phyloP scores from a whole-genome alignment of 202 grass and related monocot species.

The Carex arenaria region DNA sequence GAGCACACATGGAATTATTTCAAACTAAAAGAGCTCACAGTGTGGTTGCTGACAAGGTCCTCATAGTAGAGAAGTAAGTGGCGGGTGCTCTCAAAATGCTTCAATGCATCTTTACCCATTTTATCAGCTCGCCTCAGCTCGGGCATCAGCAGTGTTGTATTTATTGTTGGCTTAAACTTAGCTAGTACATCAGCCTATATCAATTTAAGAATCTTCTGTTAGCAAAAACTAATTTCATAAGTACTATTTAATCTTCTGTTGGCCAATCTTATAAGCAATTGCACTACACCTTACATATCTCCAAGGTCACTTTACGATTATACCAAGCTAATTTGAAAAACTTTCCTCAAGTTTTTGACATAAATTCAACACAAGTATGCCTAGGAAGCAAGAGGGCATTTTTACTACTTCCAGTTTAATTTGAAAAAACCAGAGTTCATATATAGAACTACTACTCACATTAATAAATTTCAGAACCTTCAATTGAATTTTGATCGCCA shows the following conservation, averaged over 20 bases:
- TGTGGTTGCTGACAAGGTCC: conserved; percentile 61
- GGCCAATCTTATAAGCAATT: not conserved
- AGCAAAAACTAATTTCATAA: not conserved
- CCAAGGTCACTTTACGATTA: not conserved
- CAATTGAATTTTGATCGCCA: not conserved
- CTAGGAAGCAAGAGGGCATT: not conserved
- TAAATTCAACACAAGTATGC: not conserved
- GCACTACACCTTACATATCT: not conserved
- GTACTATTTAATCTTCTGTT: not conserved
- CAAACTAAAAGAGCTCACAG: conserved; percentile 38
- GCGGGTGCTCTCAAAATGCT: conserved; percentile 53
- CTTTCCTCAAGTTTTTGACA: not conserved
- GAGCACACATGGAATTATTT: not conserved
- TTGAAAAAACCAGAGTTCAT: not conserved
- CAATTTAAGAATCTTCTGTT: not conserved
- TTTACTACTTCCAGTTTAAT: not conserved
- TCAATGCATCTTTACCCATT: conserved; percentile 55
- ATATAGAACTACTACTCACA: not conserved
- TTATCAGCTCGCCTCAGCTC: conserved; percentile 62
- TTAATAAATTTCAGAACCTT: not conserved
- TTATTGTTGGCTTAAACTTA: conserved; percentile 70
- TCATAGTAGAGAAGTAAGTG: conserved; percentile 83
- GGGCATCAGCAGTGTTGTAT: conserved; percentile 45
- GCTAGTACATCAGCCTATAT: conserved; percentile 76
- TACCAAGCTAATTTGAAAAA: not conserved